phyloP scores from a whole-genome alignment of 257 asterid genomes.

The Salvia splendens region DNA sequence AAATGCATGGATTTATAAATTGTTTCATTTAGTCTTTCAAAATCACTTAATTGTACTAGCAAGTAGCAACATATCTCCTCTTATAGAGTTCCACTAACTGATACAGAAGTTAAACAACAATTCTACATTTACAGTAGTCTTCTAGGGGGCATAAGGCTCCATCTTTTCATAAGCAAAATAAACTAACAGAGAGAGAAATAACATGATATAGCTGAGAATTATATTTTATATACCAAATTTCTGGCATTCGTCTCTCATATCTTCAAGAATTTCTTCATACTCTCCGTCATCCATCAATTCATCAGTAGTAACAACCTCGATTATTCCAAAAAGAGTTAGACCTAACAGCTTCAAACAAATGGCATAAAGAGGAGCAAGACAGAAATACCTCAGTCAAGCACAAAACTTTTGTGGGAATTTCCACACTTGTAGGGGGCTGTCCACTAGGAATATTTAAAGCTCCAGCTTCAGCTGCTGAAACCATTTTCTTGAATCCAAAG shows the following conservation, averaged over 20 bases:
- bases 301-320: slow-evolving; percentile 53
- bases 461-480: slow-evolving; percentile 53
- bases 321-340: slow-evolving; percentile 20
- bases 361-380: slow-evolving; percentile 5
- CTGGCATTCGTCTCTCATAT: slow-evolving; percentile 65
- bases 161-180: slow-evolving; percentile 3
- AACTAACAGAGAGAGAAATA: background rate
- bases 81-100: background rate
- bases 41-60: slow-evolving; percentile 20
- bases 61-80: slow-evolving; percentile 13
- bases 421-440: slow-evolving; percentile 33
- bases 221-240: slow-evolving; percentile 54
- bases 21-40: slow-evolving; percentile 1
- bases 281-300: slow-evolving; percentile 64
- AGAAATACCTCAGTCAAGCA: slow-evolving; percentile 62
- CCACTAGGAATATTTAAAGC: slow-evolving; percentile 38
- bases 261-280: slow-evolving; percentile 67
- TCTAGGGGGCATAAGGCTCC: slow-evolving; percentile 6
- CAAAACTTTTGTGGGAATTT: slow-evolving; percentile 63
- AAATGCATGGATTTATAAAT: background rate
- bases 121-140: background rate
- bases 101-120: background rate
- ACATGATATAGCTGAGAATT: background rate
- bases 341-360: slow-evolving; percentile 25
- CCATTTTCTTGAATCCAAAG: slow-evolving; percentile 52